Conservation (phyloP, 345 rosid genomes). For the Leavenworthia alabamica region DNA sequence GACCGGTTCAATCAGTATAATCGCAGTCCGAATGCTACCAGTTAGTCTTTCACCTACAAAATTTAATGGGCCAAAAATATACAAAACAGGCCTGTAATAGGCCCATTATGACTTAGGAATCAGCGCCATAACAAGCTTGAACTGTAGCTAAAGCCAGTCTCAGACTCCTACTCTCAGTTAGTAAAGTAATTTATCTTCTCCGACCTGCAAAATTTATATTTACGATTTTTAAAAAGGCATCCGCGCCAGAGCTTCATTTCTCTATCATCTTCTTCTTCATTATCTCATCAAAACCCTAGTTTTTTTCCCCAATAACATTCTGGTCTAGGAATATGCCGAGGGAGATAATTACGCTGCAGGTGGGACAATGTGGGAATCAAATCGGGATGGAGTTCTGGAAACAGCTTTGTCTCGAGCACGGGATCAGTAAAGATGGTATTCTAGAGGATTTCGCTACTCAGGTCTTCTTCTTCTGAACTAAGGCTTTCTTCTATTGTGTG, state of each 20-base stretch:
- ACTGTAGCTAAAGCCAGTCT: background rate
- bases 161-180: too few relatives aligned
- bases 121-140: background rate
- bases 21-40: background rate
- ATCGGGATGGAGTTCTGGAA: conserved; percentile 99
- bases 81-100: background rate
- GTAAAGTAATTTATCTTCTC: background rate
- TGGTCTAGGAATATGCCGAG: conserved; percentile 51
- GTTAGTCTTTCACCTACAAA: background rate
- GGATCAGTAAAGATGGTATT: conserved; percentile 93
- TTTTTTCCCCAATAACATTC: background rate
- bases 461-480: conserved; percentile 37
- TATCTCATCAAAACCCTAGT: conserved; percentile 35
- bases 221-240: conserved; percentile 22
- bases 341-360: conserved; percentile 92
- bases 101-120: background rate
- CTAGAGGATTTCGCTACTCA: conserved; percentile 98
- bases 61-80: background rate
- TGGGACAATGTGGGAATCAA: conserved; percentile 99
- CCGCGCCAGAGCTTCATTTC: conserved; percentile 32
- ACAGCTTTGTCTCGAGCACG: conserved; percentile 99
- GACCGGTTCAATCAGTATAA: background rate
- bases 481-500: background rate
- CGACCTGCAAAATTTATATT: too few relatives aligned
- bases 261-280: background rate